Evolutionary conservation across 164 flowering plant genomes (phyloP), one percentile per base, ranked within the genome.

Genomic region (Saururus chinensis): DNA sequence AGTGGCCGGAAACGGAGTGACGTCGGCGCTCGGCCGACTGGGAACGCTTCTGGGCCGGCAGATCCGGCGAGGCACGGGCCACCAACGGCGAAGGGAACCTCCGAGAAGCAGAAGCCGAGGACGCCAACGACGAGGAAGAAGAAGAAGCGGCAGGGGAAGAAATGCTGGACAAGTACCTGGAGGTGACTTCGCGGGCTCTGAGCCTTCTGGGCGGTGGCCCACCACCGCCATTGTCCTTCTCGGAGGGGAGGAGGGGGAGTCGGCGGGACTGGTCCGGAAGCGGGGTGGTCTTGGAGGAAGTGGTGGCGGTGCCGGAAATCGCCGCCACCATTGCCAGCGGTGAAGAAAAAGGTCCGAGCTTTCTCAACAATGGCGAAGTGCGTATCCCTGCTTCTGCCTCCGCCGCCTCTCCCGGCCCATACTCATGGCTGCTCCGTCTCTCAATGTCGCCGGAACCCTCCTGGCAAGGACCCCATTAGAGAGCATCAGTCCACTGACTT

Each of bases 11-110:
- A 40, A 65, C 74, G 16, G 73, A 61, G 45, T 73, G 70, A 12
- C 95, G 76, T 51, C 96, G 69, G 59, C 97, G 70, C 70, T 85
- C 98, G 11, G 61, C 97, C 19, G 97, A 90, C 23, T 79, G 88
- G 6, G 98, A 70, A 69, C 96, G 74, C 52, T 80, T 86, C 12
- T 69, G 68, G 19, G 52, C 56, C 19, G 74, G 58, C 16, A 56
- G 58, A 37, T 48, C 52, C 12, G 80, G 72, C 2, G 67, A 51
- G 11, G 75, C 63, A 54, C 69, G 70, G 2, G 73, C 60, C 35
- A 78, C 63, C 12, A 80, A 51, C 17, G 96, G 96, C 26, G 92
- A 85, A 0, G 96, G 77, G 60, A 35, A 85, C 70, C 95, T 74
- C 53, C 87, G 76, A 19, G 85, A 68, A 9, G 49, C 17, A 9